Evolutionary conservation across 257 asterid genomes (phyloP).

Genomic region (Primulina eburnea): DNA sequence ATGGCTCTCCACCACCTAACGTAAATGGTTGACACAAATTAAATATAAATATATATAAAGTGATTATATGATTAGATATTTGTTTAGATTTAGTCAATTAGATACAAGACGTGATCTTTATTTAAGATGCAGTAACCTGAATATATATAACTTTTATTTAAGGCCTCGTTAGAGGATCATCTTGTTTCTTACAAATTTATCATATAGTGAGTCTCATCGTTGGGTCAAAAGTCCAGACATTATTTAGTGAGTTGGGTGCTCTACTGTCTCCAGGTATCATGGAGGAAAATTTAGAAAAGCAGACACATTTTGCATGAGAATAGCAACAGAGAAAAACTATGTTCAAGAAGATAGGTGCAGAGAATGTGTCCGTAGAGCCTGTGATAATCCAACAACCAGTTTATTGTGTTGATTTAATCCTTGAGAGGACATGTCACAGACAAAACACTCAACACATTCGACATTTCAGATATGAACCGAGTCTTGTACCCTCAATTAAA

Average conservation of each 20-base stretch:
- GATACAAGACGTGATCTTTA: not conserved
- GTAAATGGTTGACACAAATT: not conserved
- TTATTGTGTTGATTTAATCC: not conserved
- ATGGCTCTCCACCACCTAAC: not conserved
- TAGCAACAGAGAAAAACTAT: not conserved
- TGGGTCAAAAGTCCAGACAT: not conserved
- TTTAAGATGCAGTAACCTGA: not conserved
- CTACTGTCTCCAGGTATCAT: not conserved
- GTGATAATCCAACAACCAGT: slow-evolving; percentile 1
- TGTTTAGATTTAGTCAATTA: not conserved
- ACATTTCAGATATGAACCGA: slow-evolving; percentile 5
- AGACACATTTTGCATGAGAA: not conserved
- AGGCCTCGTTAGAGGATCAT: not conserved
- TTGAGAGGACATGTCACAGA: not conserved
- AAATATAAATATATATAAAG: not conserved
- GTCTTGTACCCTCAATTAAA: not conserved
- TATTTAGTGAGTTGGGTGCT: not conserved
- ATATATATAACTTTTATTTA: no score
- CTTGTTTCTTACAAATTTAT: not conserved
- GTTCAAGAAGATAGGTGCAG: not conserved
- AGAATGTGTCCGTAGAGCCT: not conserved
- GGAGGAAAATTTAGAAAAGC: not conserved
- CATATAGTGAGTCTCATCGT: not conserved
- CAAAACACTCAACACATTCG: not conserved
- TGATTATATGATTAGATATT: no score